Evolutionary conservation across 2,329 filamentous ascomycete species (phyloP).

Genomic region (Alternaria rosae): DNA sequence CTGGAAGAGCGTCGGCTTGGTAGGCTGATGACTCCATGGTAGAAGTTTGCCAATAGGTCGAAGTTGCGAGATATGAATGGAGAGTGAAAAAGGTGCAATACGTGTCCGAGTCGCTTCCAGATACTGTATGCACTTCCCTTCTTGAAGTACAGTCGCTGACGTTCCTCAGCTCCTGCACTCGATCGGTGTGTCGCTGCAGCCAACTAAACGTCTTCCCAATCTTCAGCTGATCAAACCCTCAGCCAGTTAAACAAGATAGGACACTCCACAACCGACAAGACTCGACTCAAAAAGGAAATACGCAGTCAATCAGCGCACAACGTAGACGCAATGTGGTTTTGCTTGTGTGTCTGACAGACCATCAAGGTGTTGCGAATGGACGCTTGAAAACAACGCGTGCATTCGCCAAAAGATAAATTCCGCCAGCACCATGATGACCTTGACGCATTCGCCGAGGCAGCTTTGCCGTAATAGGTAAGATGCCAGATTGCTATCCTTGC

Average conservation of each 20-base stretch:
- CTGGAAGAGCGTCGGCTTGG: conserved; percentile 8
- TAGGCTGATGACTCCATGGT: conserved; percentile 11
- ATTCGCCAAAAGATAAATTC: conserved; percentile 21
- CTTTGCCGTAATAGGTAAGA: conserved; percentile 15
- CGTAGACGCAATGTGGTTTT: conserved; percentile 15
- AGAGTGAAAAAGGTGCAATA: background rate
- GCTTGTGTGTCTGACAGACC: conserved; percentile 11
- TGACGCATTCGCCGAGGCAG: conserved; percentile 21
- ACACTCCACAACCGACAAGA: background rate
- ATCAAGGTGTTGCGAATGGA: conserved; percentile 22
- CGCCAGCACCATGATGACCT: conserved; percentile 27
- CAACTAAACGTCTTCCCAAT: conserved; percentile 2
- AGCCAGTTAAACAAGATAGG: background rate
- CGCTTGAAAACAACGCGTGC: conserved; percentile 20
- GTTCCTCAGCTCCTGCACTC: background rate
- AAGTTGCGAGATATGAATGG: background rate
- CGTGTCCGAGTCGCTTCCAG: background rate
- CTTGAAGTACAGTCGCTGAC: background rate
- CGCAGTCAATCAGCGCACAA: background rate
- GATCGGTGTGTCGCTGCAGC: background rate
- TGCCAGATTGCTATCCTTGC: conserved; percentile 1
- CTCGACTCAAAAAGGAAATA: background rate
- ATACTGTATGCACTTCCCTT: background rate
- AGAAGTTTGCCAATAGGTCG: background rate
- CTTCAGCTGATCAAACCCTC: background rate